Evolutionary conservation across 1,139 yeast species (phyloP), one percentile per base, ranked within the genome.

Genomic region (Hanseniaspora uvarum): DNA sequence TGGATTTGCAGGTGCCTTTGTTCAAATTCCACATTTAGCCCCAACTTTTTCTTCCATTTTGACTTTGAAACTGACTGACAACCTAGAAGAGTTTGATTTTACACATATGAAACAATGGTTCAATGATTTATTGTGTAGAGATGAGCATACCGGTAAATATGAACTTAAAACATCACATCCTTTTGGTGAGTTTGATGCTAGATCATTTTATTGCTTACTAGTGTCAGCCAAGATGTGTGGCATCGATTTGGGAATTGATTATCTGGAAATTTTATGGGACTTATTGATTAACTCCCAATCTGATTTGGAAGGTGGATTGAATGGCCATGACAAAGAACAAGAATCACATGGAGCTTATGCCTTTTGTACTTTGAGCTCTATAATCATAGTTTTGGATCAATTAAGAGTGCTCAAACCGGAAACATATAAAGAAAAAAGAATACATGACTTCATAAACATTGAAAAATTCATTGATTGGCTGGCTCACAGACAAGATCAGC

Each of bases 321-420:
- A 92, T 1, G 95, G 94, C 1, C 72, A 74, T 11, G 89, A 95
- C 0, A 64, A 60, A 31, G 24, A 39, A 5, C 70, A 70, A 10
- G 99, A 94, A 66, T 97, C 97, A 0, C 99, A 94, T 65, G 98
- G 97, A 1, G 99, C 98, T 0, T 92, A 92, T 66, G 80, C 97
- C 0, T 94, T 78, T 64, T 92, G 98, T 70, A 94, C 92, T 0
- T 69, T 86, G 8, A 95, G 96, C 0, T 76, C 86, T 11, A 70
- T 86, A 72, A 72, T 55, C 62, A 73, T 54, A 69, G 71, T 55
- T 40, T 62, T 64, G 1, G 51, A 47, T 23, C n/a, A 31, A n/a
- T 33, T 52, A n/a, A 19, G 41, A 30, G 48, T 59, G 57, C 24
- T 68, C 64, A 37, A 50, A 30, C 53, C 53, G 21, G 44, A 44